Base-by-base conservation (phyloP, 176 grass and related monocot genomes). In the Typha latifolia region DNA sequence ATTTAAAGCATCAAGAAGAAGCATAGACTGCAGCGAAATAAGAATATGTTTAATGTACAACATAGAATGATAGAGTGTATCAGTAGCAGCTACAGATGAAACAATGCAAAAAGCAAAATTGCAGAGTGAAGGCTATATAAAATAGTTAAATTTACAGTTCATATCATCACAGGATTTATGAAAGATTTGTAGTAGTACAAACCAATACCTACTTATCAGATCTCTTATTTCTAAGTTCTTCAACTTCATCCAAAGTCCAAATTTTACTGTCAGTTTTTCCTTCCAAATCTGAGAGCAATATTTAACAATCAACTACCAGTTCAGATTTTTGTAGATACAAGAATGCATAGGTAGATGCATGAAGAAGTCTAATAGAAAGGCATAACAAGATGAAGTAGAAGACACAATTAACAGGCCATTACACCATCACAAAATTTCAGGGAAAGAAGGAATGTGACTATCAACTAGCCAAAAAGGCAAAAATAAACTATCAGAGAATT, bases 261-360 rank as follows among this genome's bases (percentile, higher is more conserved):
- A 97, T 89, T 84, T 92, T 97, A 0, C 74, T 80, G 34, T 92
- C 93, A 6, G 88, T 84, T 78, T 97, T 88, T 72, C 88, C 83
- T 66, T 89, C 88, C 65, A 97, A 69, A 80, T 97, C 93, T 97
- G 69, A 47, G 63, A 47, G 63, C n/a, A 53, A 53, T 55, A 69
- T 63, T 69, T 48, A 31, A 23, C 10, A 19, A 49, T 47, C 3
- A 5, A 78, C 56, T 9, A 53, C 14, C 51, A 53, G 13, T 15
- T 53, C 11, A 15, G 14, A 16, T 15, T 15, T 15, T 13, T 53
- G 5, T 53, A 53, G 47, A 34, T 2, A 74, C 26, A 26, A 12
- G 29, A 53, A 53, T 53, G 14, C 51, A n/a, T 1, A 53, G 16
- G 16, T 15, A 53, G 51, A 16, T 15, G 51, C n/a, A 53, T 53